Base-by-base conservation (phyloP, 2,329 filamentous ascomycete species). In the Chrysoporthe puriensis region DNA sequence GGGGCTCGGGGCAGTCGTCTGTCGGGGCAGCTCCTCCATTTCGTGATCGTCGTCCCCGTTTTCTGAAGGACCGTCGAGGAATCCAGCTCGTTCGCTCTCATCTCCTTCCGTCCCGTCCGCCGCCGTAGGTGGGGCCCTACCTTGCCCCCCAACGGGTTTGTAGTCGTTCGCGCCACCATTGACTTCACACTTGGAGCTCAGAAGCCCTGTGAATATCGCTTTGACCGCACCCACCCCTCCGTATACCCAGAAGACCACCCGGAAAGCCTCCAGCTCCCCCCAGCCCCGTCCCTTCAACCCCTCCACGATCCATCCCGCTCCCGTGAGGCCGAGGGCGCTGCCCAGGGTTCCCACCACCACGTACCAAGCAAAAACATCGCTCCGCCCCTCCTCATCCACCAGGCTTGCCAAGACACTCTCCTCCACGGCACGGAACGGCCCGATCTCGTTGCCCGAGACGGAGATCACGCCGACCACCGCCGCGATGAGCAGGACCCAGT, bases 341-440 rank as follows among this genome's bases (percentile, higher is more conserved):
- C 90, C 90, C 0, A 86, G 84, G 0, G 82, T 84, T 2, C 89
- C 90, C 1, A 82, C 75, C 7, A 89, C 79, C 6, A 80, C 84
- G 72, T 89, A 90, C 87, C 87, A 90, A 3, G 87, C 87, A 69
- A 86, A 89, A 40, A 90, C 79, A 72, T 89, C 86, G 66, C 82
- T 81, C 57, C 86, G 76, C 3, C 79, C 77, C 1, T 77, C 75
- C 4, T 80, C 71, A 0, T 77, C 73, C 0, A 84, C 87, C 3
- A 89, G 78, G 54, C 89, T 86, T 3, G 87, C 86, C 1, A 89
- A 77, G 5, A 85, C 83, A 18, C 84, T 87, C 76, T 90, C 87
- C 73, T 90, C 88, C 40, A 90, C 81, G 50, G 87, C 87, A 50
- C 85, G 80, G 69, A 90, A 90, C 0, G 87, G 88, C 0, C 87